Percentiles rank a stretch among this genome's conserved stretches.
These are phyloP conservation scores for Boletus vermiculosoides DNA, from an alignment of 768 basidiomycete genomes.

Conservation along the genomic window DNA sequence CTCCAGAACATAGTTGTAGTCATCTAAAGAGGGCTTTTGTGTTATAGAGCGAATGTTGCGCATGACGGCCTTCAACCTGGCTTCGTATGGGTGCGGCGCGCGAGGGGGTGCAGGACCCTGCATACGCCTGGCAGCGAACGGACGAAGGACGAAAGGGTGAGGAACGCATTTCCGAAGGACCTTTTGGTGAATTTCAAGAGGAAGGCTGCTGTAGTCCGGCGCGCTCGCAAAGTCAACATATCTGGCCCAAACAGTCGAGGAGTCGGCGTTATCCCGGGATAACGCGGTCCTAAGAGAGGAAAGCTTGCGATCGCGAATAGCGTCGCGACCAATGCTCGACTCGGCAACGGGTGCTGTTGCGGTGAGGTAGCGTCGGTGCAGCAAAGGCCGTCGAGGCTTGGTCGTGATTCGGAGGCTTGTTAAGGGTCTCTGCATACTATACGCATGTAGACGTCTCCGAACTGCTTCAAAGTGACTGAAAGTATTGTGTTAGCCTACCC, in stretches of 20 bases:
- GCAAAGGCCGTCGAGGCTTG: constrained; percentile 5
- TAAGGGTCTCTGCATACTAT: constrained; percentile 26
- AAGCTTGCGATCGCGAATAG: constrained; percentile 27
- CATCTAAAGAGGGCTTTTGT: constrained; percentile 49
- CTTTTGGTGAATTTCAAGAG: constrained; percentile 63
- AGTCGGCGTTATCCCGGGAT: constrained; percentile 33
- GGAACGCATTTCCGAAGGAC: constrained; percentile 69
- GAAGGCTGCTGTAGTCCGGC: constrained; percentile 49
- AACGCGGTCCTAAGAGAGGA: constrained; percentile 31
- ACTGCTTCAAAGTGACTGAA: background rate
- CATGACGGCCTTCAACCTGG: constrained; percentile 64
- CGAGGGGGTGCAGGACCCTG: constrained; percentile 36
- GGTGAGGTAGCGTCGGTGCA: constrained; percentile 12
- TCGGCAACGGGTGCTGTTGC: constrained; percentile 10
- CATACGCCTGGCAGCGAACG: constrained; percentile 42
- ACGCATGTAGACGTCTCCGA: constrained; percentile 11
- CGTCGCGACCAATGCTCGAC: constrained; percentile 6
- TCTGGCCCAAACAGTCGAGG: constrained; percentile 59
- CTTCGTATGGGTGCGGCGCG: constrained; percentile 57
- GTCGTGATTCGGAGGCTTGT: constrained; percentile 16
- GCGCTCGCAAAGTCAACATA: constrained; percentile 58
- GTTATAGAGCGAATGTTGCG: constrained; percentile 59
- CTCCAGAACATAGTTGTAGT: constrained; percentile 72
- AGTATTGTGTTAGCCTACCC: background rate
- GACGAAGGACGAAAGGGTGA: constrained; percentile 44